Conservation (phyloP, 768 basidiomycete genomes). For the Lactifluus hygrophoroides region DNA sequence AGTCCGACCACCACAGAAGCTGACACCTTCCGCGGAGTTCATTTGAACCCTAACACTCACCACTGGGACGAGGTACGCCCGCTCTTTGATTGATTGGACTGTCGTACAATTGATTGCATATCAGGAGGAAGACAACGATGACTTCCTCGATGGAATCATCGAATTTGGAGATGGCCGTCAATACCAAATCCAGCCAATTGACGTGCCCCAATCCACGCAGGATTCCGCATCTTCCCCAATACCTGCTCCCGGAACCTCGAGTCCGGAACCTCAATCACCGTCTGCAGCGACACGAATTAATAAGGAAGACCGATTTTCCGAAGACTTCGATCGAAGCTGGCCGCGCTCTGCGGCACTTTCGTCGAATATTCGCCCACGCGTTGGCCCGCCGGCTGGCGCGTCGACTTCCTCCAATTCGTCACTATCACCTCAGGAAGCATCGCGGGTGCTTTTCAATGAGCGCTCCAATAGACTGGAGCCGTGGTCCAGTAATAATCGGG, state of each 20-base stretch:
- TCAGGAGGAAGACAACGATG: conserved; percentile 84
- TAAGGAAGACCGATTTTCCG: conserved; percentile 84
- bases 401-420: conserved; percentile 32
- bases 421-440: conserved; percentile 46
- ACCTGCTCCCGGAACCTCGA: not conserved
- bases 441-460: conserved; percentile 91
- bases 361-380: conserved; percentile 29
- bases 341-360: conserved; percentile 60
- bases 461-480: conserved; percentile 86
- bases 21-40: conserved; percentile 90
- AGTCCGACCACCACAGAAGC: conserved; percentile 74
- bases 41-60: conserved; percentile 87
- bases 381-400: conserved; percentile 21
- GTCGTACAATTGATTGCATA: conserved; percentile 14
- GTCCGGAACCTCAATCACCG: not conserved
- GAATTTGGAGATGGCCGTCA: conserved; percentile 95
- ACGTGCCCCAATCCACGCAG: conserved; percentile 24
- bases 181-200: conserved; percentile 65
- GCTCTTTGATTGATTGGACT: not conserved
- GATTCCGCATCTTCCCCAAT: not conserved
- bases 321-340: conserved; percentile 96
- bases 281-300: conserved; percentile 42
- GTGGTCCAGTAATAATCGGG: conserved; percentile 47
- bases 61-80: conserved; percentile 94
- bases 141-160: conserved; percentile 81